Evolutionary conservation across 306 rosid species (phyloP), one percentile per base, ranked within the genome.

Genomic region (Prunus fruticosa): DNA sequence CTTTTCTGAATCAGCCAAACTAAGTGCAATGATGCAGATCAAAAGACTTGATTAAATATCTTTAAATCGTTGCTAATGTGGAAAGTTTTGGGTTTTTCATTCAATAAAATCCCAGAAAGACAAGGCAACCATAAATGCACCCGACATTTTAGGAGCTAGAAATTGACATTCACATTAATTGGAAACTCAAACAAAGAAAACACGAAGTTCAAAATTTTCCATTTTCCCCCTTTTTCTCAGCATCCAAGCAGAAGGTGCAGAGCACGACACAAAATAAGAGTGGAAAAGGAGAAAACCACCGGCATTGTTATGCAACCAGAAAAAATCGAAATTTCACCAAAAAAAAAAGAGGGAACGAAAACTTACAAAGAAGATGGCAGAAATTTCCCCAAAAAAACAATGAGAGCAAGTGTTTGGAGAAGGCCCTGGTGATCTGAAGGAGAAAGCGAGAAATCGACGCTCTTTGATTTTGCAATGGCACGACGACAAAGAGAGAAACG

Each of bases 341-440:
- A 45, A 20, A 2, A 16, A 56, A 11, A 53, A 30, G 2, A 28
- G 22, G 23, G 3, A 15, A 58, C 13, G 11, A 27, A 67, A 64
- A 70, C 88, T 81, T 83, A 86, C 93, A 75, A 60, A n/a, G 23
- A 72, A 79, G 16, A 83, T 56, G 57, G 43, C 50, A 72, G 52
- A 73, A 64, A 11, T 20, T 60, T 65, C 32, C 57, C 64, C 63
- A 66, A 2, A 19, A 54, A 20, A 20, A 10, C 27, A 9, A 20
- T 11, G 18, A 9, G 67, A 38, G 8, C 28, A 25, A 73, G 69
- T 2, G 45, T 30, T 28, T 16, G 45, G 12, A 4, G 41, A 19
- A 52, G 32, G 28, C 47, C 30, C 49, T 27, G 46, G 50, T 64
- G 73, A 61, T 73, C 74, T 20, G 77, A 72, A 9, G 1, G 75